Base-by-base conservation (phyloP, 768 basidiomycete genomes). In the Calocera cornea region DNA sequence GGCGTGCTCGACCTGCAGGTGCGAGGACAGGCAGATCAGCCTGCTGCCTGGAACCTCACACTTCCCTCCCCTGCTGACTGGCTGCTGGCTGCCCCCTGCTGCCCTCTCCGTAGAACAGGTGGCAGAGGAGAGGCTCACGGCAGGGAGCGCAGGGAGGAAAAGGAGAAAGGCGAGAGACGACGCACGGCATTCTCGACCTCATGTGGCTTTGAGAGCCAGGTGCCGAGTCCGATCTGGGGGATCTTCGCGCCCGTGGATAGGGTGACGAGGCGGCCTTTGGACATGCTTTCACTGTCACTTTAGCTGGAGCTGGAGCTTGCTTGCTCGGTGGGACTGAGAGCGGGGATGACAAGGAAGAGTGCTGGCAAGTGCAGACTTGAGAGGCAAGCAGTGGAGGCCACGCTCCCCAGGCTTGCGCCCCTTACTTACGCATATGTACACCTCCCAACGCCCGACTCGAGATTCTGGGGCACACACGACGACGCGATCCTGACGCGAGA, bases 181-280 rank as follows among this genome's bases (percentile, higher is more conserved):
- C 79, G 41, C 74, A 89, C 88, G 49, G 88, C 86, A 38, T 80
- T 79, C 77, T 88, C 86, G 68, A 92, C 91, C 74, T 92, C 88
- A 31, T 85, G 80, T 10, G 86, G 86, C 73, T 86, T 79, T 7
- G 89, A 87, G 67, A 86, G 80, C 89, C 89, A 92, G 19, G 90
- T 91, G 3, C 91, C 92, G 40, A 92, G 80, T 41, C 92, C 92
- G 71, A 92, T 85, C 76, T 87, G 85, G 36, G 89, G 90, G 70
- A 93, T 79, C 64, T 76, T 71, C 41, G 79, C 78, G 1, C 86
- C 86, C 66, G 77, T 80, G 71, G 77, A 77, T 69, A 85, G 78
- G 17, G 75, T 71, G 69, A 82, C 14, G 11, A 68, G 64, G 68
- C 79, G 80, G 47, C 72, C 72, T 67, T 79, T 70, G 3, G 83